Percentiles rank a stretch among this genome's conserved stretches.
Evolutionary conservation across 129 eudicot genomes (phyloP).

Genomic region (Gnaphalium uliginosum): DNA sequence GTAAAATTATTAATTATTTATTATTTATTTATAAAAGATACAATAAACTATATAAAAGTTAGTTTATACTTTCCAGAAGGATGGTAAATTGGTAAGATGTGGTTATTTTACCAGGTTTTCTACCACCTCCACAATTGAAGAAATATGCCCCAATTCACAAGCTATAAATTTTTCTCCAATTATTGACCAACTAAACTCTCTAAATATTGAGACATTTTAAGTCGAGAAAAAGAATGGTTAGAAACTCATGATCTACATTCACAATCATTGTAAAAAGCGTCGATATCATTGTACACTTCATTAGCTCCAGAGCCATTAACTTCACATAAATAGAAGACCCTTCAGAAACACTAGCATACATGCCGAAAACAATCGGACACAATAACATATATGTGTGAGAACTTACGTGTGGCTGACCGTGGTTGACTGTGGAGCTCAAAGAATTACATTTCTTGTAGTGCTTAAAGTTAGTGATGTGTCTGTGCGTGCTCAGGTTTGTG

Average conservation of each 20-base stretch:
- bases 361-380: background rate
- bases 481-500: constrained; percentile 19
- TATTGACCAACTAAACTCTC: no score
- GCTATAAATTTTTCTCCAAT: no score
- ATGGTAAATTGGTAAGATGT: no score
- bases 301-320: constrained; percentile 7
- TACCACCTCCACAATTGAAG: no score
- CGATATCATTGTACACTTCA: constrained; percentile 5
- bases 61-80: no score
- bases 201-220: no score
- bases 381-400: background rate
- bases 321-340: background rate
- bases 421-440: constrained; percentile 3
- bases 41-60: no score
- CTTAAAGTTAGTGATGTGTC: background rate
- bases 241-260: constrained; percentile 4
- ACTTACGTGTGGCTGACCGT: constrained; percentile 6
- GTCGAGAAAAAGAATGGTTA: background rate
- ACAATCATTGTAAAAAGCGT: constrained; percentile 2
- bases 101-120: no score
- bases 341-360: background rate
- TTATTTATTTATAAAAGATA: no score
- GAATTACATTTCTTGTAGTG: background rate
- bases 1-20: no score
- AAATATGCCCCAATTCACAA: no score